Conservation (phyloP, 164 flowering plant species). For the Stephania yunnanensis region DNA sequence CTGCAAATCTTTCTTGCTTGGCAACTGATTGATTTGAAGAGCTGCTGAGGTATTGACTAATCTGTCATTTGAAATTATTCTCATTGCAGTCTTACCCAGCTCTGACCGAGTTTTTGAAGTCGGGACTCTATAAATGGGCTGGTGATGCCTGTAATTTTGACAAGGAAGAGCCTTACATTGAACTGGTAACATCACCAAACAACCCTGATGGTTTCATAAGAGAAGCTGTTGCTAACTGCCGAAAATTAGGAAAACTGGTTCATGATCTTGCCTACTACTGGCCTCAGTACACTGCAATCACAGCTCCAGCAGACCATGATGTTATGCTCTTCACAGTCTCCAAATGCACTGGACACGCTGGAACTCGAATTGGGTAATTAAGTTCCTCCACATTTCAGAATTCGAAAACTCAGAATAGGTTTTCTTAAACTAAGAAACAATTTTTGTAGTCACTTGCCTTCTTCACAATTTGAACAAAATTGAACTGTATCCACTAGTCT, state of each 20-base stretch:
- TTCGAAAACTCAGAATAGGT: too few relatives aligned
- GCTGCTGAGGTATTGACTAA: background rate
- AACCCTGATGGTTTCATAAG: constrained; percentile 72
- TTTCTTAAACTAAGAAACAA: too few relatives aligned
- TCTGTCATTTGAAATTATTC: too few relatives aligned
- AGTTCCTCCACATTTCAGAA: too few relatives aligned
- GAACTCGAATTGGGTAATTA: constrained; percentile 77
- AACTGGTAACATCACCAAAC: constrained; percentile 81
- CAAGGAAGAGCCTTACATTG: constrained; percentile 56
- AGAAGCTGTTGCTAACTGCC: constrained; percentile 47
- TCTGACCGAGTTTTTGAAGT: constrained; percentile 55
- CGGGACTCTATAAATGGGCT: constrained; percentile 70
- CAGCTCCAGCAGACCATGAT: constrained; percentile 58
- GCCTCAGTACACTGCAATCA: constrained; percentile 85
- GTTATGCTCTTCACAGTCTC: constrained; percentile 89
- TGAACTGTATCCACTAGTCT: background rate
- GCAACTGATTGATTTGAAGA: background rate
- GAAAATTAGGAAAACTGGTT: constrained; percentile 36
- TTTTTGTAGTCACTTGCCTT: too few relatives aligned
- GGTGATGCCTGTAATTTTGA: constrained; percentile 59
- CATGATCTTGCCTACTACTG: constrained; percentile 89
- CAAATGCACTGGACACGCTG: constrained; percentile 94
- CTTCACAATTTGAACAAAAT: background rate
- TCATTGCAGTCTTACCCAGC: constrained; percentile 67
- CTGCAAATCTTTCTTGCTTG: background rate